phyloP scores from a whole-genome alignment of 2,329 filamentous ascomycete genomes.

The Pseudocercospora cruenta region DNA sequence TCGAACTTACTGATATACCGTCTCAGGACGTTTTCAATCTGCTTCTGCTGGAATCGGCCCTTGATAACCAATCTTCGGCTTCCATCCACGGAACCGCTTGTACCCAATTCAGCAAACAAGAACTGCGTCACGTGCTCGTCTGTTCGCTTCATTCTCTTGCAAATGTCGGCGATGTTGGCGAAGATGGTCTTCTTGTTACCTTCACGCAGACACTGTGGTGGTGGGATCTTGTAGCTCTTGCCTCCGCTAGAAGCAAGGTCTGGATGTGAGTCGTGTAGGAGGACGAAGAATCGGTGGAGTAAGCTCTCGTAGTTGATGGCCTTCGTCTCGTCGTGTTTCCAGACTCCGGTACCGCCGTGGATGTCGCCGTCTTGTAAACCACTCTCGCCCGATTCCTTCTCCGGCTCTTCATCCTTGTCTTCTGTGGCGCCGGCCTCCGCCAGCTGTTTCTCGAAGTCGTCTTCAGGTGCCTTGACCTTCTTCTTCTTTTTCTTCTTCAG shows the following conservation, averaged over 20 bases:
- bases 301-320: constrained; percentile 83
- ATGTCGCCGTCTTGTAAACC: constrained; percentile 70
- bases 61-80: constrained; percentile 94
- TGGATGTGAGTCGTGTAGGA: constrained; percentile 93
- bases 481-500: constrained; percentile 92
- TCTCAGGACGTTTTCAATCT: constrained; percentile 95
- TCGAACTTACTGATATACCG: constrained; percentile 81
- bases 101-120: constrained; percentile 97
- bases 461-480: constrained; percentile 61
- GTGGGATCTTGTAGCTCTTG: constrained; percentile 98
- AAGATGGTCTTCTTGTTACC: constrained; percentile 99
- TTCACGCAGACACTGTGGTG: constrained; percentile 97
- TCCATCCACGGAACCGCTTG: constrained; percentile 91
- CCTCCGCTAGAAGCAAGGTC: constrained; percentile 76
- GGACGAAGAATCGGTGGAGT: constrained; percentile 89
- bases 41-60: constrained; percentile 99
- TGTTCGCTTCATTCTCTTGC: constrained; percentile 98
- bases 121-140: constrained; percentile 93
- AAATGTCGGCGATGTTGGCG: constrained; percentile 97
- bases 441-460: constrained; percentile 70
- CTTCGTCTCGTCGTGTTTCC: constrained; percentile 77
- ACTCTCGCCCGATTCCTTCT: constrained; percentile 47
- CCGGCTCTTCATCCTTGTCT: constrained; percentile 55
- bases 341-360: constrained; percentile 86
- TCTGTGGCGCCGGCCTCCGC: constrained; percentile 63